These are phyloP conservation scores for Mycena chlorophos DNA, from an alignment of 768 basidiomycete species.

Conservation along the genomic window DNA sequence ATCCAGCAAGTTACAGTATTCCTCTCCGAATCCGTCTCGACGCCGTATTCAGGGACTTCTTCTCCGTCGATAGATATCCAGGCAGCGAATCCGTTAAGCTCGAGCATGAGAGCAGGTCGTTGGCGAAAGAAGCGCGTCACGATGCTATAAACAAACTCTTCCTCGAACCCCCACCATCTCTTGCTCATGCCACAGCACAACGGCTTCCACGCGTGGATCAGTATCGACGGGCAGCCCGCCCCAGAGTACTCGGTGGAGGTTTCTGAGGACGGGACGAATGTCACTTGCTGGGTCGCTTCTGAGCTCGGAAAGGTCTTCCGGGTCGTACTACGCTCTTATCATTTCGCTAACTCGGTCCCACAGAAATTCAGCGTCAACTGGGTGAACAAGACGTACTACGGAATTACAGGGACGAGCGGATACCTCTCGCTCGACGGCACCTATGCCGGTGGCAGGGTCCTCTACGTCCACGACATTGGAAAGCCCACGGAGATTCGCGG, in stretches of 20 bases:
- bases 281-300: conserved; percentile 27
- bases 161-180: neutral
- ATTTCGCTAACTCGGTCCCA: neutral
- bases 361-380: conserved; percentile 20
- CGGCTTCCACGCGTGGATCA: conserved; percentile 16
- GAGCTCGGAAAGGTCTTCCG: conserved; percentile 24
- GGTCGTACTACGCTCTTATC: neutral
- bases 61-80: neutral
- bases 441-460: neutral
- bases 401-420: neutral
- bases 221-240: conserved; percentile 15
- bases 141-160: neutral
- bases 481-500: neutral
- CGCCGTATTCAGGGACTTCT: neutral
- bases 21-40: neutral
- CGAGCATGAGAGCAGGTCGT: neutral
- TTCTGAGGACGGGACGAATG: conserved; percentile 10
- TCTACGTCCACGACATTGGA: neutral
- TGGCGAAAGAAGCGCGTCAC: neutral
- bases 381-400: conserved; percentile 3
- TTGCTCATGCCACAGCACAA: conserved; percentile 3
- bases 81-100: neutral
- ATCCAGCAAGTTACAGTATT: neutral
- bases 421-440: neutral
- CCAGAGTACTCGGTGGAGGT: conserved; percentile 17